Base-by-base conservation (phyloP, 129 eudicot species). In the Tanacetum coccineum region DNA sequence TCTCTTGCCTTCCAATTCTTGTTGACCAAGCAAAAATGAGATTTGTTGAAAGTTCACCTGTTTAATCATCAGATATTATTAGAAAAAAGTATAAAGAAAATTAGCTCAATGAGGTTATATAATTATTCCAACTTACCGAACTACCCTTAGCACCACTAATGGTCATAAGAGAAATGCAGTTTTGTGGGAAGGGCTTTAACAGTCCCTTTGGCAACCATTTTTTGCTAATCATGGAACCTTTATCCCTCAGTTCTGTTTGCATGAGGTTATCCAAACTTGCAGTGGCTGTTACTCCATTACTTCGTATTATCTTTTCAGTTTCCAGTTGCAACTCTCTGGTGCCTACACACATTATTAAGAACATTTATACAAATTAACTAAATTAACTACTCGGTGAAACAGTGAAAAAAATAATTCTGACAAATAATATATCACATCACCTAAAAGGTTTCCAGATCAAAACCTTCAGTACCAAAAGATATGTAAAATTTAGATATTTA, bases 91-190 rank as follows among this genome's bases (percentile, higher is more conserved):
- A 30, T 5, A 32, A 18, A 65, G 13, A 30, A 65, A 56, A 30
- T 40, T 57, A 9, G 19, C 47, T 9, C 8, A 22, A 18, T 36
- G 42, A 36, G 42, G 42, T 36, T 7, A 7, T 36, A 26, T 26
- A 58, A 26, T 1, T 58, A 4, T 13, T 26, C 63, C 59, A 64
- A 81, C 97, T 85, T 64, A 93, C 96, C 68, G 96, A 76, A 74
- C 98, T 87, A 47, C 98, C 98, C 83, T 93, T 93, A n/a, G 98
- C 98, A 62, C 98, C 98, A 73, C 89, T 88, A 39, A 90, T 89
- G 4, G 98, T 93, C 98, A 93, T 93, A 17, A 82, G 89, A 15
- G 98, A 82, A 56, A 93, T 87, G 79, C 96, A 88, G 75, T 93
- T 88, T 79, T 80, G 79, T 25, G 96, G 98, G 70, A 93, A 93